Conservation (phyloP, 2,329 filamentous ascomycete genomes). For the Sporothrix mexicana region DNA sequence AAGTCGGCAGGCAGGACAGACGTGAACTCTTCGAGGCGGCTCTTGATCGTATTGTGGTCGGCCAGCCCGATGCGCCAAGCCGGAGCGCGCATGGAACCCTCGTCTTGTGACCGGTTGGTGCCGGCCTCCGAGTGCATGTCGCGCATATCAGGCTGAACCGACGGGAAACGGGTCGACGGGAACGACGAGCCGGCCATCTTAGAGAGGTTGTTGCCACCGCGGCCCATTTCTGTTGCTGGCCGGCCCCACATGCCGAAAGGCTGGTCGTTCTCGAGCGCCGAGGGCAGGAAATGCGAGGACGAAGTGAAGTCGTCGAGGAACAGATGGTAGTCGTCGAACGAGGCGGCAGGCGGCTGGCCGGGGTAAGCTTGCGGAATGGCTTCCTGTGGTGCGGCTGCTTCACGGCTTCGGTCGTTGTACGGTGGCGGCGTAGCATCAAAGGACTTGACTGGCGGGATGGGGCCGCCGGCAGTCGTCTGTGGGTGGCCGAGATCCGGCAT, state of each 20-base stretch:
- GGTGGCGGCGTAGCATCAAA: constrained; percentile 54
- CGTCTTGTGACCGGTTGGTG: constrained; percentile 48
- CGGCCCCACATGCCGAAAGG: constrained; percentile 59
- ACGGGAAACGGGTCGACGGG: constrained; percentile 60
- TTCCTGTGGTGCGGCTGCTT: constrained; percentile 48
- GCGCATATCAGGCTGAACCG: constrained; percentile 59
- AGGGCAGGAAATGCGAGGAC: constrained; percentile 61
- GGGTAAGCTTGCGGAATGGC: constrained; percentile 51
- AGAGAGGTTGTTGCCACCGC: constrained; percentile 46
- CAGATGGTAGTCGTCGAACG: constrained; percentile 63
- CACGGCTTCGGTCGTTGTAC: constrained; percentile 57
- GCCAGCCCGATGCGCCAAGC: constrained; percentile 58
- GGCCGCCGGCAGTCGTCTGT: constrained; percentile 45
- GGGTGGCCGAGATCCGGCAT: constrained; percentile 53
- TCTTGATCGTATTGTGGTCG: constrained; percentile 63
- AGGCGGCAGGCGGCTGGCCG: constrained; percentile 48
- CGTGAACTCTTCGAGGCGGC: constrained; percentile 66
- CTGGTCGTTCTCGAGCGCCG: constrained; percentile 60
- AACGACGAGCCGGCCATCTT: constrained; percentile 58
- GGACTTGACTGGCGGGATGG: constrained; percentile 54
- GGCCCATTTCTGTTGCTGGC: constrained; percentile 48
- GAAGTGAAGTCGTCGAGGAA: constrained; percentile 64
- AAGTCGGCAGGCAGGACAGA: constrained; percentile 66
- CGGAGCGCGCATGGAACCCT: constrained; percentile 46
- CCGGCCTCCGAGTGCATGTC: constrained; percentile 48